Base-by-base conservation (phyloP, 208 protist genomes). In the Porcisia hertigi region DNA sequence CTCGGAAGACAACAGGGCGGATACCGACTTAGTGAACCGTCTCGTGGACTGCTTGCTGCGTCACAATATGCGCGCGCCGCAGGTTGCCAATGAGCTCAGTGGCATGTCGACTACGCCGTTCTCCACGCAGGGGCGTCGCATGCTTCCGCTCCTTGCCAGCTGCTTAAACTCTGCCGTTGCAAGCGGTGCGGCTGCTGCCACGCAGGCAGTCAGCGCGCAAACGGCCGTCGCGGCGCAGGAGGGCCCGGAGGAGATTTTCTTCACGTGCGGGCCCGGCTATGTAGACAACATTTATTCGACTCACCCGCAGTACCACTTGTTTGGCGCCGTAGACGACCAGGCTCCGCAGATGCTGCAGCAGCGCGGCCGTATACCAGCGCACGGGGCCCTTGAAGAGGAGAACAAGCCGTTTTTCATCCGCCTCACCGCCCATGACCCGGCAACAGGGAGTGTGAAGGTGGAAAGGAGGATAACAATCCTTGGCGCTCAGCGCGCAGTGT, bases 21-120 rank as follows among this genome's bases (percentile, higher is more conserved):
- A 95, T 74, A 80, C 77, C 45, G 57, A 86, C 36, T 67, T 96
- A 52, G 77, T 94, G 45, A 83, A 86, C 20, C 83, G 88, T 18
- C 60, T 94, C 20, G 65, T 94, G n/a, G 92, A 96, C 62, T 83
- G 80, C 34, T 82, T 94, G 52, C 84, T 94, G 80, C 88, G 88
- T 16, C 76, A 85, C 75, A 85, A 80, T 53, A 49, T 82, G 59
- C 81, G 81, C 54, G 86, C 88, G 7, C 73, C 76, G 12, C 53
- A 25, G n/a, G 85, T 88, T 14, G 78, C 84, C 41, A 76, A 83
- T 1, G 92, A 96, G 52, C 76, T 96, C 2, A 36, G 69, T 23
- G 64, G 39, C 20, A 74, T 86, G 30, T 71, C 76, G 41, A 67
- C 75, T 2, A 66, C 65, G 4, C 45, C 76, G 6, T 83, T 86